Conservation (phyloP, 768 basidiomycete species). For the Lactarius sanguifluus region DNA sequence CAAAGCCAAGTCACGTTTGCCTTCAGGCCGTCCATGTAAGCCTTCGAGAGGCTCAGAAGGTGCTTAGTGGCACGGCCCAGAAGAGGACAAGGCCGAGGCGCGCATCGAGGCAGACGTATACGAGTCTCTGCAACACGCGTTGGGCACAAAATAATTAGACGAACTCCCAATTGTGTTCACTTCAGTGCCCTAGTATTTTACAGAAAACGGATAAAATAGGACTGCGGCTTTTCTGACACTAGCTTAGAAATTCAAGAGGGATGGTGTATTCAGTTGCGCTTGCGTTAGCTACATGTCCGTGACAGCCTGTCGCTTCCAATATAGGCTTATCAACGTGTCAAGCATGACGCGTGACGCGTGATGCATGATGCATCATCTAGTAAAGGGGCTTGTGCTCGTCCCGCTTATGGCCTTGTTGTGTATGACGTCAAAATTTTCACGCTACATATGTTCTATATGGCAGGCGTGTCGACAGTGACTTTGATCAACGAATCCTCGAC, state of each 20-base stretch:
- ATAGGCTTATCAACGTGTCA: neutral
- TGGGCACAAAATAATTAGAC: conserved; percentile 48
- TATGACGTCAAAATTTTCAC: too few species aligned
- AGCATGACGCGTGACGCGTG: too few species aligned
- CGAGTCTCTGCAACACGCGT: conserved; percentile 88
- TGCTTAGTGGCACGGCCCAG: conserved; percentile 78
- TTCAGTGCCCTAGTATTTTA: neutral
- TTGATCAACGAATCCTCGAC: conserved; percentile 92
- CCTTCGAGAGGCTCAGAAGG: conserved; percentile 84
- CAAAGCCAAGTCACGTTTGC: conserved; percentile 3
- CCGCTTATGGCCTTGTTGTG: too few species aligned
- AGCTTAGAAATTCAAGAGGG: neutral
- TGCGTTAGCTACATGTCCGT: neutral
- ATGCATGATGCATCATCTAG: too few species aligned
- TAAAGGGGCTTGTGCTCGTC: too few species aligned
- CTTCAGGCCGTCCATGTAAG: conserved; percentile 83
- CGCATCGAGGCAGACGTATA: conserved; percentile 95
- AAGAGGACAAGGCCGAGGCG: conserved; percentile 92
- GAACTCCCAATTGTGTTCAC: conserved; percentile 11
- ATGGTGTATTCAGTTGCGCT: neutral
- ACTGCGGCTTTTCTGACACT: neutral
- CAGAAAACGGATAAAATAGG: conserved; percentile 4
- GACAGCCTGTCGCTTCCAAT: neutral
- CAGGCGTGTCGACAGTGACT: conserved; percentile 90
- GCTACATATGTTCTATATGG: conserved; percentile 58